Percentiles rank a stretch among this genome's conserved stretches.
These are phyloP conservation scores for Marasmius sp. DNA, from an alignment of 1,284 basidiomycete species.

Conservation along the genomic window DNA sequence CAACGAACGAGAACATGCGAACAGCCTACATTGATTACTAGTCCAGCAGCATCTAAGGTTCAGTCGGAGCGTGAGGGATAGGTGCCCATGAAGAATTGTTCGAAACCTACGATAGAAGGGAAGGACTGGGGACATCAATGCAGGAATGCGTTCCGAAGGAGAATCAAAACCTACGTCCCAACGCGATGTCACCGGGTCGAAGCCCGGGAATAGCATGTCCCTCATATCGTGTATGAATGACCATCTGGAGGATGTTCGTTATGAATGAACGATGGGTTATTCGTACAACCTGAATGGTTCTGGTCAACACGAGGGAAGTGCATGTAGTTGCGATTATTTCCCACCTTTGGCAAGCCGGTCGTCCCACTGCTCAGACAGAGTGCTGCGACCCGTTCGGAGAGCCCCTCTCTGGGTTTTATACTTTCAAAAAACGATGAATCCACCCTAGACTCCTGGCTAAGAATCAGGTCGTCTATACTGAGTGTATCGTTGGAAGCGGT, in stretches of 20 bases:
- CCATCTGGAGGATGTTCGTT: conserved; percentile 46
- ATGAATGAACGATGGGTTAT: conserved; percentile 53
- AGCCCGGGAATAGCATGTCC: conserved; percentile 9
- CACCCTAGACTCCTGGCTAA: neutral
- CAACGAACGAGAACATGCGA: neutral
- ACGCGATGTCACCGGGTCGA: conserved; percentile 4
- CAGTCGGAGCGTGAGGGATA: conserved; percentile 10
- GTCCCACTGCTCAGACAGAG: conserved; percentile 58
- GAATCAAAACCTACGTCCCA: conserved; percentile 4
- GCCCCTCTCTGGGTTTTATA: conserved; percentile 28
- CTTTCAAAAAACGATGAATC: conserved; percentile 18
- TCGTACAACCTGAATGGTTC: conserved; percentile 34
- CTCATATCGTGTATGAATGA: conserved; percentile 33
- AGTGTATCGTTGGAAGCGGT: neutral
- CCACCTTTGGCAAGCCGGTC: conserved; percentile 17
- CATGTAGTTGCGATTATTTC: neutral
- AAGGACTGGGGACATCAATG: conserved; percentile 36
- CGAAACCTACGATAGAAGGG: conserved; percentile 19
- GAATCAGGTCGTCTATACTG: neutral
- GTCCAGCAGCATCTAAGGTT: conserved; percentile 52
- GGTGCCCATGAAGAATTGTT: neutral
- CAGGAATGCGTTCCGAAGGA: neutral
- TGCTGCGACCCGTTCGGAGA: conserved; percentile 45
- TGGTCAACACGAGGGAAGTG: neutral
- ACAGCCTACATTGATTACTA: conserved; percentile 41